phyloP scores from a whole-genome alignment of 495 filamentous ascomycete species.

The Tuber brumale region DNA sequence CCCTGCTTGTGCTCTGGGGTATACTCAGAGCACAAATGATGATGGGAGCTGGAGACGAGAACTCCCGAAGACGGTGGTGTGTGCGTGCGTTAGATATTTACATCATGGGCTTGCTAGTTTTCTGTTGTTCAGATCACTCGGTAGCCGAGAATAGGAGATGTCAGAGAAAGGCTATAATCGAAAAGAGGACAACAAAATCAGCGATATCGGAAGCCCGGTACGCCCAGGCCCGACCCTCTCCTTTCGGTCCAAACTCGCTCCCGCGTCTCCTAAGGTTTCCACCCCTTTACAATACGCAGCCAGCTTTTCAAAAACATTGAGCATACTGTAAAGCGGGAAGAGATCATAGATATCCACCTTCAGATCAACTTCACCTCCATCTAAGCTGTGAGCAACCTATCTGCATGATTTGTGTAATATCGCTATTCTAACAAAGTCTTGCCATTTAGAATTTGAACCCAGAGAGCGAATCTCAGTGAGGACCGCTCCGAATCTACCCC shows the following conservation, averaged over 20 bases:
- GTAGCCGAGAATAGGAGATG: background rate
- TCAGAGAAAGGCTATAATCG: constrained; percentile 6
- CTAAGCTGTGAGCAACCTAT: background rate
- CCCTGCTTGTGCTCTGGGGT: background rate
- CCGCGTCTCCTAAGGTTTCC: background rate
- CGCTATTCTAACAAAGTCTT: background rate
- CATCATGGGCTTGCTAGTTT: background rate
- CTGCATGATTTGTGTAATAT: background rate
- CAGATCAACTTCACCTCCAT: background rate
- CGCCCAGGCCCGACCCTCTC: background rate
- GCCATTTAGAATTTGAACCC: background rate
- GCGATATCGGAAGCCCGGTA: background rate
- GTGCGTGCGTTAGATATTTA: constrained; percentile 1
- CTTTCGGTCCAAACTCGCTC: background rate
- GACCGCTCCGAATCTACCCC: background rate
- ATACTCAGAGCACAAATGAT: background rate
- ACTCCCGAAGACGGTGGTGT: background rate
- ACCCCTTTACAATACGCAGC: constrained; percentile 5
- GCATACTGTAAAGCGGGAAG: background rate
- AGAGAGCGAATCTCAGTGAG: background rate
- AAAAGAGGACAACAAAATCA: background rate
- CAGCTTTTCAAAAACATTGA: background rate
- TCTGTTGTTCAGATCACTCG: background rate
- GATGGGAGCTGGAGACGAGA: constrained; percentile 5
- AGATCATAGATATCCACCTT: background rate